phyloP scores from a whole-genome alignment of 2,329 filamentous ascomycete genomes.

The Phaeomoniella chlamydospora region DNA sequence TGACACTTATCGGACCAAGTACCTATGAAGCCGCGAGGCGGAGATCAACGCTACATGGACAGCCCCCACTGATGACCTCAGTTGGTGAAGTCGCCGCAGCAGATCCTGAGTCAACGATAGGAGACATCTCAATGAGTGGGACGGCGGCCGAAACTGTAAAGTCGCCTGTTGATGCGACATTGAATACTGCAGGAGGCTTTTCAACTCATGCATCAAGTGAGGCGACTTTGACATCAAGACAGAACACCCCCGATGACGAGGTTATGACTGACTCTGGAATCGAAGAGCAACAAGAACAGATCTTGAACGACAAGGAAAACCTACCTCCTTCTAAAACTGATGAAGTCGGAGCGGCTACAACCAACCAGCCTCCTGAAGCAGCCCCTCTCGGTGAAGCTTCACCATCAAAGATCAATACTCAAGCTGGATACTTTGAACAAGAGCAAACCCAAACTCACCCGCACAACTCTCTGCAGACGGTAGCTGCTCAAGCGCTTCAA shows the following conservation, averaged over 20 bases:
- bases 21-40: conserved; percentile 37
- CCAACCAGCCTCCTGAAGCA: conserved; percentile 4
- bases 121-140: background rate
- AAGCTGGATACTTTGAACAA: conserved; percentile 14
- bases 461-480: too few species aligned
- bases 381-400: conserved; percentile 17
- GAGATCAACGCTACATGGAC: conserved; percentile 23
- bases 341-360: conserved; percentile 4
- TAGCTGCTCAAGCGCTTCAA: conserved; percentile 13
- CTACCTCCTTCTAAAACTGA: conserved; percentile 11
- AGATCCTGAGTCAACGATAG: background rate
- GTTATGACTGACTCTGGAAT: background rate
- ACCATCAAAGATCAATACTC: conserved; percentile 11
- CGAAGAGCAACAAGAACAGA: conserved; percentile 1
- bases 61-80: conserved; percentile 2
- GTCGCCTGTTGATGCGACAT: conserved; percentile 7
- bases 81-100: background rate
- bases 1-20: conserved; percentile 53
- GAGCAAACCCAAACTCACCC: conserved; percentile 20
- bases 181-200: conserved; percentile 23
- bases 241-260: background rate
- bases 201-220: conserved; percentile 17
- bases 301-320: conserved; percentile 24
- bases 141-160: background rate
- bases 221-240: conserved; percentile 21